phyloP scores from a whole-genome alignment of 2,329 filamentous ascomycete species.

The Hymenoscyphus scutula region DNA sequence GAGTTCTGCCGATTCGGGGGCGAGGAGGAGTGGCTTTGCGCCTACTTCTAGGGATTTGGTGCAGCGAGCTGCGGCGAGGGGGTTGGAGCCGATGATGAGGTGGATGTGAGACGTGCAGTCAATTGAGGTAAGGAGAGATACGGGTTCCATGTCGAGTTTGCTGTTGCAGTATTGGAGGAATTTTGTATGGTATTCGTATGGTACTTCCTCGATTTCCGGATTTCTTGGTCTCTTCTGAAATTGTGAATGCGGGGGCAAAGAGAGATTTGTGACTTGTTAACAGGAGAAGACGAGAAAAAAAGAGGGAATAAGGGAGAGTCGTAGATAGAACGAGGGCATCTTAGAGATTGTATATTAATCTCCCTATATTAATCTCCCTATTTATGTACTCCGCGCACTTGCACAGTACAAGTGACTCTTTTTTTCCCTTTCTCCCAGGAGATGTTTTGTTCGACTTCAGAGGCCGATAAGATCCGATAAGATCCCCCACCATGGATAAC shows the following conservation, averaged over 20 bases:
- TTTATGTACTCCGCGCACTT: background rate
- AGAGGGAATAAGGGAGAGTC: too few species aligned
- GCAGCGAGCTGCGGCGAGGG: slow-evolving; percentile 82
- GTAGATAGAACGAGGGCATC: background rate
- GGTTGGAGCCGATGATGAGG: slow-evolving; percentile 80
- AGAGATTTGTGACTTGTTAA: background rate
- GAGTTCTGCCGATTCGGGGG: slow-evolving; percentile 60
- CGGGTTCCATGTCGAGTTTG: slow-evolving; percentile 20
- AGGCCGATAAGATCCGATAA: background rate
- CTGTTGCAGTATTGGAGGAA: background rate
- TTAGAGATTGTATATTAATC: background rate
- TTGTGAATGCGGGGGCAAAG: background rate
- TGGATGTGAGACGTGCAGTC: slow-evolving; percentile 72
- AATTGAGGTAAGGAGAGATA: slow-evolving; percentile 67
- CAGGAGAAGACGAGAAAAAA: background rate
- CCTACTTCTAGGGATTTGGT: slow-evolving; percentile 77
- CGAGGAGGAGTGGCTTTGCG: slow-evolving; percentile 75
- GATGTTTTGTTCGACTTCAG: background rate
- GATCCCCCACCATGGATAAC: background rate
- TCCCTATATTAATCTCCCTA: background rate
- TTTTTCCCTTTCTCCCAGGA: slow-evolving; percentile 2
- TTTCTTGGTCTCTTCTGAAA: background rate
- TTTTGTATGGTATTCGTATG: background rate
- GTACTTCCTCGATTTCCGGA: background rate
- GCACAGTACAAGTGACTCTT: background rate